Evolutionary conservation across 2,329 filamentous ascomycete genomes (phyloP).

Genomic region (Alternaria alternata): DNA sequence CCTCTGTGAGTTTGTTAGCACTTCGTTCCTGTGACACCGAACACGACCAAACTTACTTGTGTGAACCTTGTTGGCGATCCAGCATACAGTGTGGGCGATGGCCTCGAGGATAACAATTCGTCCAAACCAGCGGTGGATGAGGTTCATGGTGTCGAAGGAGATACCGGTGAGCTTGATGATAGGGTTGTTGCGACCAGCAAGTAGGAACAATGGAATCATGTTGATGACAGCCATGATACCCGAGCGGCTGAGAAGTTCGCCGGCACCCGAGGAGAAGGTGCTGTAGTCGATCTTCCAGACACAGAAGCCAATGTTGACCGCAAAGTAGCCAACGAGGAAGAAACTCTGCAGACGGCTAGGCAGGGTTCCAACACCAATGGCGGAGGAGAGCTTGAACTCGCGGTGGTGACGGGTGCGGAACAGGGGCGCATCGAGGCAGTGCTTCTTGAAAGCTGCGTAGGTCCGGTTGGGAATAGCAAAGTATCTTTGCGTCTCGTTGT

Average conservation of each 20-base stretch:
- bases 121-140: constrained; percentile 82
- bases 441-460: constrained; percentile 56
- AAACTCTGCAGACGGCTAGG: constrained; percentile 59
- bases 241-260: constrained; percentile 68
- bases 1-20: constrained; percentile 46
- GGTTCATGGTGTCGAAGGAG: constrained; percentile 83
- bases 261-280: constrained; percentile 79
- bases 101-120: constrained; percentile 77
- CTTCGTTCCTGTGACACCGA: not conserved
- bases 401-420: constrained; percentile 59
- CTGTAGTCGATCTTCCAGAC: constrained; percentile 66
- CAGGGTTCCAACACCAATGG: constrained; percentile 59
- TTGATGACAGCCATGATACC: constrained; percentile 77
- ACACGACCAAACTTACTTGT: constrained; percentile 34
- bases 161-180: constrained; percentile 75
- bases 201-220: constrained; percentile 78
- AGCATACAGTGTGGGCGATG: constrained; percentile 71
- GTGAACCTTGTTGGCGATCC: constrained; percentile 57
- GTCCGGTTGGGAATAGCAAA: constrained; percentile 70
- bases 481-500: constrained; percentile 81
- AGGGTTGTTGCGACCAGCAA: constrained; percentile 80
- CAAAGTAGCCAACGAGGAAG: constrained; percentile 58
- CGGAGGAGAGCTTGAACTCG: constrained; percentile 60
- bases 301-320: constrained; percentile 57
- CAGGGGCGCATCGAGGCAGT: constrained; percentile 58